These are phyloP conservation scores for Pharus latifolius DNA, from an alignment of 176 grass and related monocot genomes.

Conservation along the genomic window DNA sequence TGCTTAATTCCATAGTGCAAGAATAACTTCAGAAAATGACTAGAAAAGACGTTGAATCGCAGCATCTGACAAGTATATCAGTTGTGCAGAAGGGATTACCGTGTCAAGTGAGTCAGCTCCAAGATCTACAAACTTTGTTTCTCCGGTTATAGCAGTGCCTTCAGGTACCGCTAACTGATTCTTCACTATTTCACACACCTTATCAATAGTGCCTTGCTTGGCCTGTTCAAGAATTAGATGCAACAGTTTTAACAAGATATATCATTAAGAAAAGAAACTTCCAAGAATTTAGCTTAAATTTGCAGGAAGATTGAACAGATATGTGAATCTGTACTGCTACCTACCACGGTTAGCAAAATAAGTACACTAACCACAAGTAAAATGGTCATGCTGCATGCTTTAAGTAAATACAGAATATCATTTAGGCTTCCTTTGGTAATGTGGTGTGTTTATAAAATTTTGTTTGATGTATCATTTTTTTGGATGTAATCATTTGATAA, in stretches of 20 bases:
- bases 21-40: too few species aligned
- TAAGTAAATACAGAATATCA: not conserved
- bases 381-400: not conserved
- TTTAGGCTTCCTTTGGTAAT: too few species aligned
- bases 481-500: too few species aligned
- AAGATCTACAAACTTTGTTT: constrained; percentile 50
- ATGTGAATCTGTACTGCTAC: not conserved
- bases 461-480: too few species aligned
- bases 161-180: constrained; percentile 28
- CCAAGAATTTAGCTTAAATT: not conserved
- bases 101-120: constrained; percentile 66
- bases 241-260: not conserved
- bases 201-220: constrained; percentile 36
- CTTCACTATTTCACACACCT: constrained; percentile 45
- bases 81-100: constrained; percentile 18
- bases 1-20: too few species aligned
- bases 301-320: not conserved
- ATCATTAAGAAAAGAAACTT: not conserved
- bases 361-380: not conserved
- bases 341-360: too few species aligned
- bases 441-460: too few species aligned
- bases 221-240: constrained; percentile 16
- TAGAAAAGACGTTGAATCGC: not conserved
- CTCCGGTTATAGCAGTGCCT: not conserved
- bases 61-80: not conserved